Evolutionary conservation across 1,284 basidiomycete species (phyloP), one percentile per base, ranked within the genome.

Genomic region (Cystobasidium pallidum): DNA sequence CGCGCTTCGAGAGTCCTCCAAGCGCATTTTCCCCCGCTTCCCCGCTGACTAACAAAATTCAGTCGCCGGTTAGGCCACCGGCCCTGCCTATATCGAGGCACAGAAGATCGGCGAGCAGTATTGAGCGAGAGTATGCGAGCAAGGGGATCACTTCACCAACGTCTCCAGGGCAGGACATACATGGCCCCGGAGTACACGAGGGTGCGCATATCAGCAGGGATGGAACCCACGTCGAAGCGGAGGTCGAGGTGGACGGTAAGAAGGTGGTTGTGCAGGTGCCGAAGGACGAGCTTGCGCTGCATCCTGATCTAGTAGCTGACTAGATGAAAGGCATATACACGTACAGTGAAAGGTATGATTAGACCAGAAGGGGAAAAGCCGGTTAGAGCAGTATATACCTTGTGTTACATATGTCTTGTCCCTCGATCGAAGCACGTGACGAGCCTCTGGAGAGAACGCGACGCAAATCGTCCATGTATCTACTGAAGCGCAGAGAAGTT

Each of bases 131-230:
- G 36, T 26, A 8, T 26, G 11, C 32, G 3, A 13, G 19, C n/a
- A 39, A 17, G 64, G 66, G 0, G 74, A 75, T 58, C 4, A 36
- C 52, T 47, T 75, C 76, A 3, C 66, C 74, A 0, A 41, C 54
- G 17, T 75, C 76, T 1, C 66, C 74, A 0, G 73, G 66, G 2
- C 54, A 52, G n/a, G 75, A 76, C 52, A 73, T 76, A 3, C 70
- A 77, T 36, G 77, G 77, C 0, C 77, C 75, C 0, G 65, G 73
- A 4, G 57, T 78, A 66, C 70, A 74, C 26, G 59, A 66, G 34
- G 73, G 73, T 15, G 73, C 76, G 0, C 77, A 76, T 15, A 63
- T 78, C 11, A 75, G 75, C 6, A 47, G 71, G 8, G 77, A 78
- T 30, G 77, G 77, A 1, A 73, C 75, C 8, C 63, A 72, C 30